Percentiles rank a stretch among this genome's conserved stretches.
Evolutionary conservation across 176 grass and related monocot species (phyloP).

Genomic region (Bothriochloa decipiens): DNA sequence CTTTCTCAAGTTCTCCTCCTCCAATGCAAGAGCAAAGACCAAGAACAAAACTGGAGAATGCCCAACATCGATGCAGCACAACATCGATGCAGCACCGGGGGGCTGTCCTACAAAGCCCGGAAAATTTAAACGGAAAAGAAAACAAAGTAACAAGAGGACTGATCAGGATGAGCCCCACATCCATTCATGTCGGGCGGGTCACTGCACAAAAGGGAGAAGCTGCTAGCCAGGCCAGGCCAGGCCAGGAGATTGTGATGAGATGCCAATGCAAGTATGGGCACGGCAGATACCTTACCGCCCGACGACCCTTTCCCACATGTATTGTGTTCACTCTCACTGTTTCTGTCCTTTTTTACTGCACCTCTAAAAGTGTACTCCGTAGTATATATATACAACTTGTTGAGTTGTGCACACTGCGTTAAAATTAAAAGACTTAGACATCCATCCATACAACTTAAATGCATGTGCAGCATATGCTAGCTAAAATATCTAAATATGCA

Average conservation of each 20-base stretch:
- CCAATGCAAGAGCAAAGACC: constrained; percentile 31
- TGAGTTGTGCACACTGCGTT: background rate
- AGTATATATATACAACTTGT: background rate
- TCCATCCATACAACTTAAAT: background rate
- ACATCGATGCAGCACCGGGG: constrained; percentile 43
- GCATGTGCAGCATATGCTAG: background rate
- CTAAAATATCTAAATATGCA: background rate
- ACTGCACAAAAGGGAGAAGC: constrained; percentile 5
- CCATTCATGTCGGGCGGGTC: constrained; percentile 49
- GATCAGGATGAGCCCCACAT: constrained; percentile 51
- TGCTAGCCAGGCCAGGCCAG: background rate
- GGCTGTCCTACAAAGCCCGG: constrained; percentile 36
- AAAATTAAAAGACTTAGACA: background rate
- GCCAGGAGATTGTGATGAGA: constrained; percentile 17
- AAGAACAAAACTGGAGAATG: constrained; percentile 57
- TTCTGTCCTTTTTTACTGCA: background rate
- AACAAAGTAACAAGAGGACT: constrained; percentile 16
- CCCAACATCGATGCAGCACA: constrained; percentile 50
- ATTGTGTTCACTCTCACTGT: constrained; percentile 15
- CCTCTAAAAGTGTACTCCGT: background rate
- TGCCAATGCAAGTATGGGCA: constrained; percentile 50
- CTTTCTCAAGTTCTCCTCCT: constrained; percentile 25
- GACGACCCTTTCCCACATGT: background rate
- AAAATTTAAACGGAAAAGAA: constrained; percentile 8
- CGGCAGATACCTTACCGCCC: constrained; percentile 20